Conservation (phyloP, 306 rosid species). For the Lagenaria siceraria region DNA sequence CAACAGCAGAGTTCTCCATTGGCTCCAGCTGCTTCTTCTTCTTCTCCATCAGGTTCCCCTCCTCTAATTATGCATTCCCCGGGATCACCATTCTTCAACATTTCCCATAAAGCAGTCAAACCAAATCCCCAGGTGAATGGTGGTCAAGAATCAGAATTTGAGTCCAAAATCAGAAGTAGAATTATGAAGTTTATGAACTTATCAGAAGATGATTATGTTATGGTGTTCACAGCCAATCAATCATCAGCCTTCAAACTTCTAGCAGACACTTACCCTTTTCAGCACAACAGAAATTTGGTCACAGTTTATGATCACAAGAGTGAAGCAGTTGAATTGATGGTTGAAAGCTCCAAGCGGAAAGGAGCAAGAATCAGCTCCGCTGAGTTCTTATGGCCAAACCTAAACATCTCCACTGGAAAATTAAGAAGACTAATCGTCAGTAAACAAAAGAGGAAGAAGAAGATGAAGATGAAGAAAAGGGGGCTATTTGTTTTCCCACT, state of each 20-base stretch:
- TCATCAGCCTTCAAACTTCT: constrained; percentile 58
- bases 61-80: constrained; percentile 7
- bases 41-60: constrained; percentile 13
- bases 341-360: constrained; percentile 44
- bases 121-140: constrained; percentile 47
- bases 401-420: constrained; percentile 29
- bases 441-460: constrained; percentile 16
- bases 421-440: constrained; percentile 31
- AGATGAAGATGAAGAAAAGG: constrained; percentile 12
- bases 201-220: constrained; percentile 49
- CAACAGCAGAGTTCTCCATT: constrained; percentile 22
- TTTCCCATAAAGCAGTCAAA: constrained; percentile 45
- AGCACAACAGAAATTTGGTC: constrained; percentile 42
- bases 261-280: constrained; percentile 63
- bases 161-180: constrained; percentile 33
- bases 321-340: constrained; percentile 59
- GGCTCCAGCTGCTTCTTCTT: constrained; percentile 18
- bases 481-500: constrained; percentile 78
- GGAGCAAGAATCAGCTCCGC: constrained; percentile 42
- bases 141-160: constrained; percentile 48
- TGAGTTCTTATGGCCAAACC: constrained; percentile 50
- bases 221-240: constrained; percentile 69
- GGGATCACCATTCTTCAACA: constrained; percentile 33
- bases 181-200: constrained; percentile 70
- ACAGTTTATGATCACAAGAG: constrained; percentile 55